These are phyloP conservation scores for Apium graveolens DNA, from an alignment of 129 eudicot genomes.

Conservation along the genomic window DNA sequence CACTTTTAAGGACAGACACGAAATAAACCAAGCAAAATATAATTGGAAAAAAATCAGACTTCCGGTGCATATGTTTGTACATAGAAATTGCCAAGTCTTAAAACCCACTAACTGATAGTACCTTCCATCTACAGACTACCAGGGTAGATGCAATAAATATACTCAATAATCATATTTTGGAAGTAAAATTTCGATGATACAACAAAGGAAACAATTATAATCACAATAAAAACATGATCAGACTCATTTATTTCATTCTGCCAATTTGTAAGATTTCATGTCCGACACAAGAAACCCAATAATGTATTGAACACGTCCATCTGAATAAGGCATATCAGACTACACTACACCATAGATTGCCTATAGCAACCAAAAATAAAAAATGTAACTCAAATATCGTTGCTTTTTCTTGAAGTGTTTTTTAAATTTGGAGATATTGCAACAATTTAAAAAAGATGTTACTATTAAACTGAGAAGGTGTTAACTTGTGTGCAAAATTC, in stretches of 20 bases:
- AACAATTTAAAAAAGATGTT: too few species aligned
- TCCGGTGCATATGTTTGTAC: background rate
- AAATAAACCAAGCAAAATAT: background rate
- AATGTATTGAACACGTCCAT: constrained; percentile 94
- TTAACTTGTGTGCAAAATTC: too few species aligned
- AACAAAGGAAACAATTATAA: background rate
- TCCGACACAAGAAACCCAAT: constrained; percentile 87
- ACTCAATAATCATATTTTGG: background rate
- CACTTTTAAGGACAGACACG: background rate
- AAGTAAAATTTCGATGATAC: background rate
- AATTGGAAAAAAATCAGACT: background rate
- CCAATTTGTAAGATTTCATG: constrained; percentile 85
- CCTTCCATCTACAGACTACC: background rate
- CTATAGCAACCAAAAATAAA: too few species aligned
- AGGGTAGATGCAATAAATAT: background rate
- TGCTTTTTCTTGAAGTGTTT: too few species aligned
- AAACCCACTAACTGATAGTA: background rate
- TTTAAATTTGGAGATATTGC: too few species aligned
- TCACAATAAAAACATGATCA: constrained; percentile 36
- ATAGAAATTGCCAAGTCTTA: background rate
- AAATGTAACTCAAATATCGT: too few species aligned
- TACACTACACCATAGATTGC: too few species aligned
- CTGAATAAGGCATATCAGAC: constrained; percentile 30
- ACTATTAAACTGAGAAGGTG: too few species aligned
- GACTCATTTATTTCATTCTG: constrained; percentile 67